phyloP scores from a whole-genome alignment of 805 yeast species.

The Sungouiozyma intestinalis region DNA sequence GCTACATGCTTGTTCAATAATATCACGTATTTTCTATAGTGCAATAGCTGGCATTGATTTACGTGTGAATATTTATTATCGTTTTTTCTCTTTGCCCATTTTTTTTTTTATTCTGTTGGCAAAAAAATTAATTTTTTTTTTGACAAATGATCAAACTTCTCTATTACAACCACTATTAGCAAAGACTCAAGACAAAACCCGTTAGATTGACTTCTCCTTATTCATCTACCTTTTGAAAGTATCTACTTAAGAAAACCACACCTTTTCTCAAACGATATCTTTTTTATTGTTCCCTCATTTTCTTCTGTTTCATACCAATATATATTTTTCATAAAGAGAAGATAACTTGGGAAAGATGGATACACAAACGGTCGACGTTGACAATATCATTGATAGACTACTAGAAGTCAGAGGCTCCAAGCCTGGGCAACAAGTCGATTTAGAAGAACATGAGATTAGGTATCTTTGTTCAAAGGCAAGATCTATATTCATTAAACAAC shows the following conservation, averaged over 20 bases:
- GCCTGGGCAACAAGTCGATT: slow-evolving; percentile 93
- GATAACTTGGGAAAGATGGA: slow-evolving; percentile 26
- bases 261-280: neutral
- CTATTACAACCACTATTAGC: neutral
- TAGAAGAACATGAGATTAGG: slow-evolving; percentile 89
- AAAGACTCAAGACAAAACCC: neutral
- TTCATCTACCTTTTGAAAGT: neutral
- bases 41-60: neutral
- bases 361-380: slow-evolving; percentile 80
- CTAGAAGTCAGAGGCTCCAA: slow-evolving; percentile 96
- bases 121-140: too few species aligned
- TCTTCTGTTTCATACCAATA: neutral
- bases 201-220: neutral
- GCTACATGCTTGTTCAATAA: too few species aligned
- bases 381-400: slow-evolving; percentile 91
- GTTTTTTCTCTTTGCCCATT: neutral
- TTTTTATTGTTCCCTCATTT: neutral
- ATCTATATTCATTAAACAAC: slow-evolving; percentile 96
- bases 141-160: neutral
- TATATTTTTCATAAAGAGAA: neutral
- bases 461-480: slow-evolving; percentile 95
- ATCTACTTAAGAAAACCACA: neutral
- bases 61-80: neutral
- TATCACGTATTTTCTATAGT: too few species aligned
- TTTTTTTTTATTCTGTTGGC: too few species aligned